These are phyloP conservation scores for Populus davidiana DNA, from an alignment of 345 rosid species.

Conservation along the genomic window DNA sequence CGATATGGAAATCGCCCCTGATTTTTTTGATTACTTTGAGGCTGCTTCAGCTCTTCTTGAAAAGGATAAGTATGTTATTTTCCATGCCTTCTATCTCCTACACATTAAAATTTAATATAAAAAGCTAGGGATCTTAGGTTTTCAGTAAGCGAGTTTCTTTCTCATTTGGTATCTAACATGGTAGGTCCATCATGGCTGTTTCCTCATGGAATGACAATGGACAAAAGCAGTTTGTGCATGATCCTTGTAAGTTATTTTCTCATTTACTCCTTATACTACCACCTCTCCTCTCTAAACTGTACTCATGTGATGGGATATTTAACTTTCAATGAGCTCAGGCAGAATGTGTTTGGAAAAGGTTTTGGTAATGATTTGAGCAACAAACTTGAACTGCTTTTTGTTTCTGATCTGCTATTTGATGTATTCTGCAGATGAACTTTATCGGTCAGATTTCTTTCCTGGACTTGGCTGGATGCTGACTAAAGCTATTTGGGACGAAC, in stretches of 20 bases:
- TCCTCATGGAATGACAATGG: conserved; percentile 99
- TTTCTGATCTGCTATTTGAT: conserved; percentile 22
- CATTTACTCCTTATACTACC: not conserved
- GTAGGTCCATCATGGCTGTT: conserved; percentile 96
- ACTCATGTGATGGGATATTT: not conserved
- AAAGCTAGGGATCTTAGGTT: not conserved
- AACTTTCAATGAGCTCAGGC: not conserved
- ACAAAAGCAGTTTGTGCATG: conserved; percentile 92
- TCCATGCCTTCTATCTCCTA: conserved; percentile 14
- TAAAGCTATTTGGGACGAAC: conserved; percentile 82
- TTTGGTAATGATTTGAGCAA: not conserved
- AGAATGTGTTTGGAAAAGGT: not conserved
- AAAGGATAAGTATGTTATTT: conserved; percentile 69
- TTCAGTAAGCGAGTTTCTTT: not conserved
- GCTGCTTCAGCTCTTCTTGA: conserved; percentile 88
- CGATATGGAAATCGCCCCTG: conserved; percentile 98
- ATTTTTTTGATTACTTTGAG: conserved; percentile 95
- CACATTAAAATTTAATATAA: not conserved
- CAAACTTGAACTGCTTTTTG: not conserved
- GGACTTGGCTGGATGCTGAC: conserved; percentile 99
- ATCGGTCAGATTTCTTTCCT: conserved; percentile 98
- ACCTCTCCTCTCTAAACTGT: not conserved
- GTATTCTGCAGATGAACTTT: conserved; percentile 65
- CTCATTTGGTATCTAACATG: conserved; percentile 1
- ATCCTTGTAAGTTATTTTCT: conserved; percentile 63